A percentile compares a stretch with the other conserved stretches of the same genome.
These are phyloP conservation scores for Pseudocercospora eumusae DNA, from an alignment of 2,329 filamentous ascomycete species.

Conservation along the genomic window DNA sequence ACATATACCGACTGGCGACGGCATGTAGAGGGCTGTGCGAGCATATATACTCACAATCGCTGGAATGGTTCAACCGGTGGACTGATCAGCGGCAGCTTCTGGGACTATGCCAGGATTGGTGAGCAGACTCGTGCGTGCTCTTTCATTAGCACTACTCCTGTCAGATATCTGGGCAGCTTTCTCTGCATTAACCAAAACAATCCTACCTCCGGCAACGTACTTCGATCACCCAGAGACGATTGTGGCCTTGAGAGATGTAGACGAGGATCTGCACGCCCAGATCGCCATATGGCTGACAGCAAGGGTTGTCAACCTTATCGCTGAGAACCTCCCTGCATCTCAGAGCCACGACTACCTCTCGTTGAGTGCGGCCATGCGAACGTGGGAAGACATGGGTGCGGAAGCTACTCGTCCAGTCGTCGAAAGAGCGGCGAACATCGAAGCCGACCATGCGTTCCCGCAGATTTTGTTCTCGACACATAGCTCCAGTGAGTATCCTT, in stretches of 20 bases:
- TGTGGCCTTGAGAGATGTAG: constrained; percentile 10
- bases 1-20: constrained; percentile 24
- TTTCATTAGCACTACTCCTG: not conserved
- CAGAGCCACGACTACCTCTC: constrained; percentile 14
- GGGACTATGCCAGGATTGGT: constrained; percentile 23
- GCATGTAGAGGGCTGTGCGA: constrained; percentile 23
- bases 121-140: not conserved
- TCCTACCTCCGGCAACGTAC: constrained; percentile 19
- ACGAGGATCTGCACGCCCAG: constrained; percentile 21
- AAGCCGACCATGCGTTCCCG: constrained; percentile 19
- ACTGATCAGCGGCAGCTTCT: constrained; percentile 21
- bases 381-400: constrained; percentile 19
- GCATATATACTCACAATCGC: constrained; percentile 23
- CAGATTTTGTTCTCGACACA: constrained; percentile 22
- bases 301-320: constrained; percentile 17
- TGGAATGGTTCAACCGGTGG: constrained; percentile 24
- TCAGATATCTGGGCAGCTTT: constrained; percentile 24
- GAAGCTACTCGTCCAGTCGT: constrained; percentile 15
- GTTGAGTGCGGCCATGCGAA: constrained; percentile 16
- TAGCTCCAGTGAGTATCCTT: constrained; percentile 17
- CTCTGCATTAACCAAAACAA: constrained; percentile 17
- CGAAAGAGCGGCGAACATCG: constrained; percentile 15
- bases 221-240: constrained; percentile 19
- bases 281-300: constrained; percentile 25
- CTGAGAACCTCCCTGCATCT: constrained; percentile 11